A percentile compares a stretch with the other conserved stretches of the same genome.
Evolutionary conservation across 768 basidiomycete genomes (phyloP).

Genomic region (Rhodotorula paludigena): DNA sequence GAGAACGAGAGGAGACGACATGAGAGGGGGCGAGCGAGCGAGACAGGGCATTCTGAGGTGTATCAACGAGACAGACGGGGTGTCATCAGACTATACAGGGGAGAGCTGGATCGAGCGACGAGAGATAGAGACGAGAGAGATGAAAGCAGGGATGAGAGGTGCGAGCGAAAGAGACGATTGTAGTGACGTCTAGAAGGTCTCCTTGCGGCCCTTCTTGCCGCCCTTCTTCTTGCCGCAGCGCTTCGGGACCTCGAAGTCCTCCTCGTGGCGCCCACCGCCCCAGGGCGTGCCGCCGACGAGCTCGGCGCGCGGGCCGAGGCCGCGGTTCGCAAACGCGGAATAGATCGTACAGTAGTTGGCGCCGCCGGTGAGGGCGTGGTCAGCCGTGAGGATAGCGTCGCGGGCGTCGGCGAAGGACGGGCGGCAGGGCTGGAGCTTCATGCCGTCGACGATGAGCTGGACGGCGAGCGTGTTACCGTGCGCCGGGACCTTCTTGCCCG

Average conservation of each 20-base stretch:
- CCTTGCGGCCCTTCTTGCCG: conserved; percentile 6
- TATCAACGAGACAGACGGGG: not conserved
- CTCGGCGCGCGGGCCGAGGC: conserved; percentile 70
- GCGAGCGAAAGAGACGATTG: not conserved
- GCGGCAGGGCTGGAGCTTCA: conserved; percentile 92
- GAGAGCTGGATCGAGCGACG: too few species aligned
- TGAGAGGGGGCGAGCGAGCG: not conserved
- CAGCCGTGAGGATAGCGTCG: conserved; percentile 53
- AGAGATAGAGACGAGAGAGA: not conserved
- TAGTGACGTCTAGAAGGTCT: not conserved
- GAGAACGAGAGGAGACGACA: not conserved
- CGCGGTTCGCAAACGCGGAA: conserved; percentile 74
- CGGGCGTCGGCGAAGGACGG: conserved; percentile 50
- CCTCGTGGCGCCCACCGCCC: conserved; percentile 33
- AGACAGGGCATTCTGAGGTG: not conserved
- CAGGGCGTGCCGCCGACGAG: conserved; percentile 55
- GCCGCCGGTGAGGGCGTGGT: conserved; percentile 80
- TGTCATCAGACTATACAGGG: too few species aligned
- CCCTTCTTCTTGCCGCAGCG: conserved; percentile 23
- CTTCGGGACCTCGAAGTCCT: conserved; percentile 26
- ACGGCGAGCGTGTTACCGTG: conserved; percentile 76
- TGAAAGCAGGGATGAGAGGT: not conserved
- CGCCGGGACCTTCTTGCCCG: conserved; percentile 66
- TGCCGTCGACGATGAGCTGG: conserved; percentile 73
- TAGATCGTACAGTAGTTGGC: conserved; percentile 87